A percentile compares a stretch with the other conserved stretches of the same genome.
These are phyloP conservation scores for Clavaria fumosa DNA, from an alignment of 768 basidiomycete genomes.

Conservation along the genomic window DNA sequence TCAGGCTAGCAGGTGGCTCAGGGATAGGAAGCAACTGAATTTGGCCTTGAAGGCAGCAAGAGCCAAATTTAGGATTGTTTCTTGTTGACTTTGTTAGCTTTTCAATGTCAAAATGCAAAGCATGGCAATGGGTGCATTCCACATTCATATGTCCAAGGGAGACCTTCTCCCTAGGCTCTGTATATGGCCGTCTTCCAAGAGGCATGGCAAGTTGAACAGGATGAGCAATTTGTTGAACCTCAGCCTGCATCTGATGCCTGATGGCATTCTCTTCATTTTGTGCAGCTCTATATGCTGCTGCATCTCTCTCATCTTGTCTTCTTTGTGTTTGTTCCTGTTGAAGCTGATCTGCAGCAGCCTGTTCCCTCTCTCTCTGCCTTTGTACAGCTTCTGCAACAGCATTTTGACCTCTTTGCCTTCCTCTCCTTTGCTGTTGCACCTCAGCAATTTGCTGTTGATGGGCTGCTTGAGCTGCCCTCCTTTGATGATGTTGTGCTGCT, in stretches of 20 bases:
- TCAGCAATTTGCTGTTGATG: background rate
- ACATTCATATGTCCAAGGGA: background rate
- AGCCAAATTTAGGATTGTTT: background rate
- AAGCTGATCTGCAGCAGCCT: background rate
- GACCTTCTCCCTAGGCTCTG: background rate
- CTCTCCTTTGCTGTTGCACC: background rate
- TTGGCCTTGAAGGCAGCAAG: conserved; percentile 9
- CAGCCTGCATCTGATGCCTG: background rate
- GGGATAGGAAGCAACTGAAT: conserved; percentile 13
- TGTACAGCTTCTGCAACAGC: background rate
- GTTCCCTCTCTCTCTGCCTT: background rate
- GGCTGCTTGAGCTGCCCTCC: background rate
- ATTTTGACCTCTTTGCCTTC: background rate
- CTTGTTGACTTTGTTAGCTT: background rate
- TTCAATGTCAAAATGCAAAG: background rate
- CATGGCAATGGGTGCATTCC: background rate
- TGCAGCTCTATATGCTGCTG: background rate
- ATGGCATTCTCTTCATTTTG: background rate
- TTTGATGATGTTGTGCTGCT: too few relatives aligned
- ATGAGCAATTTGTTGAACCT: background rate
- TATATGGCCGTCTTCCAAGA: background rate
- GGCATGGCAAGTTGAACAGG: background rate
- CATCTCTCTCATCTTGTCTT: background rate
- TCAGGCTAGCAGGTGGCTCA: conserved; percentile 11
- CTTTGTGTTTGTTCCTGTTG: background rate